Base-by-base conservation (phyloP, 768 basidiomycete species). In the Mycena pura region DNA sequence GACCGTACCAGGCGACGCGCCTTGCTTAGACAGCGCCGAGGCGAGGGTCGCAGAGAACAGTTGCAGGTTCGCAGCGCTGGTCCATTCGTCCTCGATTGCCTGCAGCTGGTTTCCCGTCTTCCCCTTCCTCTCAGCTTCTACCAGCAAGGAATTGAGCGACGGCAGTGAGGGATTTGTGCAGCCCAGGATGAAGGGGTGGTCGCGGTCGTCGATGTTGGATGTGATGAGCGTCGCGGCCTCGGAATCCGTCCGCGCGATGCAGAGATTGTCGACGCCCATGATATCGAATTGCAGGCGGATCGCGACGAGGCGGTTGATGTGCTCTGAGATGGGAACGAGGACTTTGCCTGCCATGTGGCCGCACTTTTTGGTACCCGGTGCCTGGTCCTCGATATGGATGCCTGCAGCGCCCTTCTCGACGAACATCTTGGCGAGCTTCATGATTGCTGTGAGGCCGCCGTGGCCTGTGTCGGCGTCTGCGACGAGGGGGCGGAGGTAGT, bases 401-500 rank as follows among this genome's bases (percentile, higher is more conserved):
- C 96, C 97, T 15, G 97, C 96, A 0, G 97, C 97, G 63, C 97
- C 96, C 69, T 95, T 93, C 79, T 99, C 97, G 65, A 98, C 95
- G 72, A 99, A 98, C 86, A 99, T 88, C 79, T 99, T 99, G 59
- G 97, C 87, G 62, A 99, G 87, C 79, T 98, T 99, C 94, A 99
- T 96, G 62, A 94, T 88, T 17, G 97, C 95, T n/a, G 96, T 98
- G 68, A 99, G 80, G 63, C 96, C 96, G 69, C 96, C 96, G 72
- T 99, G 96, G 6, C 96, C 96, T 22, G 97, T 99, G 74, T 99
- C 97, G 11, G 95, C 97, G 76, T 99, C 97, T 17, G 97, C 96
- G 64, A 99, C 81, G 66, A 99, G 85, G 6, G 96, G 96, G 22
- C 96, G 91, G 64, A 97, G 87, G 74, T 96, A 96, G 77, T 98